Evolutionary conservation across 1,284 basidiomycete species (phyloP).

Genomic region (Albatrellus sp.): DNA sequence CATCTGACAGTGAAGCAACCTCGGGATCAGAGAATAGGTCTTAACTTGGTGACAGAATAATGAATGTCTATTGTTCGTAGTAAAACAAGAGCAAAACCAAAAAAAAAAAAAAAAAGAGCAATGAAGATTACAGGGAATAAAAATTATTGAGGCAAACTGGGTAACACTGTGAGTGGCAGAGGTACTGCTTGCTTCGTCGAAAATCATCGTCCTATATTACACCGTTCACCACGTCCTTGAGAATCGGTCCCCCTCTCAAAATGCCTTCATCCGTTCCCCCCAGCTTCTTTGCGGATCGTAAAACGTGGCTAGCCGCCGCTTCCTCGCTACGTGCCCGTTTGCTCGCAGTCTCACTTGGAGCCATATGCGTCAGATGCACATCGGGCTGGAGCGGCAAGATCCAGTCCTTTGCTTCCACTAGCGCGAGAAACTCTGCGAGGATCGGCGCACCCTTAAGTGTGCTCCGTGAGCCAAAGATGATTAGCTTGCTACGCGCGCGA

Average conservation of each 20-base stretch:
- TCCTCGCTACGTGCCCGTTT: background rate
- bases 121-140: too few species aligned
- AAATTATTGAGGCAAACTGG: too few species aligned
- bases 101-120: too few species aligned
- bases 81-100: too few species aligned
- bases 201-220: too few species aligned
- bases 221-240: slow-evolving; percentile 43
- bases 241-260: slow-evolving; percentile 39
- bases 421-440: slow-evolving; percentile 57
- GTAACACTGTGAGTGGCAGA: too few species aligned
- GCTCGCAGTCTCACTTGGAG: slow-evolving; percentile 2
- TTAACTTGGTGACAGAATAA: too few species aligned
- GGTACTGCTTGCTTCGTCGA: too few species aligned
- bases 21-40: too few species aligned
- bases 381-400: slow-evolving; percentile 41
- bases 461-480: slow-evolving; percentile 77
- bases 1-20: too few species aligned
- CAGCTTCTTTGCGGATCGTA: slow-evolving; percentile 23
- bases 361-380: slow-evolving; percentile 41
- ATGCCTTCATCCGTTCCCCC: slow-evolving; percentile 27
- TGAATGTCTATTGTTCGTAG: too few species aligned
- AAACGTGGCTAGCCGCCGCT: background rate
- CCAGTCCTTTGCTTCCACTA: slow-evolving; percentile 68
- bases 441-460: slow-evolving; percentile 58
- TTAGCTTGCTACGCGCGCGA: slow-evolving; percentile 78